phyloP scores from a whole-genome alignment of 352 stramenopile genomes.

The Pythium volutum region DNA sequence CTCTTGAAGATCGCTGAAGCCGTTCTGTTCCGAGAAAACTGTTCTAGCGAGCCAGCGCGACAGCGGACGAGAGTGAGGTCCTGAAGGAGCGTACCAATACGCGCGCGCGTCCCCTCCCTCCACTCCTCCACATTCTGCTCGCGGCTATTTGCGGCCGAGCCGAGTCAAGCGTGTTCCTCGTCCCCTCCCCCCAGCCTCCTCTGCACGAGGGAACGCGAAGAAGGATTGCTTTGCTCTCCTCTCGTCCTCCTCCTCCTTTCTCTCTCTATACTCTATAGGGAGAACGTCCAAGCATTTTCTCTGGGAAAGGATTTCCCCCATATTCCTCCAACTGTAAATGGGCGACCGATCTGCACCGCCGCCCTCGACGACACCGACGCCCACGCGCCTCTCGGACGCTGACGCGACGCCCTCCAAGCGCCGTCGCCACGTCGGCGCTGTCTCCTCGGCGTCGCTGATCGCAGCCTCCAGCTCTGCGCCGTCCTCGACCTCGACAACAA shows the following conservation, averaged over 20 bases:
- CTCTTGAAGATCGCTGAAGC: background rate
- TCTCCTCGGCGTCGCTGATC: constrained; percentile 11
- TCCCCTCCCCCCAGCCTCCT: constrained; percentile 6
- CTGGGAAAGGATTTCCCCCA: constrained; percentile 1
- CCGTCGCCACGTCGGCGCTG: constrained; percentile 18
- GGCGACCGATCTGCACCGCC: constrained; percentile 6
- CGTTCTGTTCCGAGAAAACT: background rate
- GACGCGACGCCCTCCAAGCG: constrained; percentile 57
- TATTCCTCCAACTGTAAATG: constrained; percentile 7
- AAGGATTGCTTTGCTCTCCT: background rate
- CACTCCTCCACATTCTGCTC: background rate
- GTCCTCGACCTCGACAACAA: too few species aligned
- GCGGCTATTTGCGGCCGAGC: constrained; percentile 8
- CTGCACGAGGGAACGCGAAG: background rate
- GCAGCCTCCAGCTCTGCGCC: background rate
- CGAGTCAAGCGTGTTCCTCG: background rate
- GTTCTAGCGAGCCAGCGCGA: background rate
- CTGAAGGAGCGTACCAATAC: background rate
- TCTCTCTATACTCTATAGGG: background rate
- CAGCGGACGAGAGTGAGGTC: constrained; percentile 3
- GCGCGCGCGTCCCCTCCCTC: too few species aligned
- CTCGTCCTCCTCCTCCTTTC: constrained; percentile 1
- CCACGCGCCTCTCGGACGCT: constrained; percentile 4
- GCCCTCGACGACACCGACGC: constrained; percentile 5
- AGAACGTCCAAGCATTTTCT: background rate